Evolutionary conservation across 2,329 filamentous ascomycete species (phyloP).

Genomic region (Aspergillus transmontanensis): DNA sequence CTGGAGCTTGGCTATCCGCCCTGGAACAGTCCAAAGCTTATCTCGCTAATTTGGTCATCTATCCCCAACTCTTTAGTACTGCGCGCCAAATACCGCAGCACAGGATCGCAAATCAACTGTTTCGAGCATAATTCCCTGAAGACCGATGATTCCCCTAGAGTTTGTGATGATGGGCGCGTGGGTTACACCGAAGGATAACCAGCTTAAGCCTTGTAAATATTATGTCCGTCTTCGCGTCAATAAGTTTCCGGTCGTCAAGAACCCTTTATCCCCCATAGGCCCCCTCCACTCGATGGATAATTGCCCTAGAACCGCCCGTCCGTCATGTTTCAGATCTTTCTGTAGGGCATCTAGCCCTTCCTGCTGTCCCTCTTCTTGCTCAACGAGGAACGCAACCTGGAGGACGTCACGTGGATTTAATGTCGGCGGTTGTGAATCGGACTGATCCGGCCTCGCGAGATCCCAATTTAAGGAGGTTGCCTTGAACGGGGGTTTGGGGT

Average conservation of each 20-base stretch:
- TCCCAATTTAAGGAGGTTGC: constrained; percentile 60
- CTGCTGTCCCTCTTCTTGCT: constrained; percentile 54
- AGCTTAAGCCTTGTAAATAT: constrained; percentile 10
- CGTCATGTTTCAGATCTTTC: constrained; percentile 52
- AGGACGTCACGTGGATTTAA: constrained; percentile 65
- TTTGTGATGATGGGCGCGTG: not conserved
- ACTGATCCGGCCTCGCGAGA: constrained; percentile 36
- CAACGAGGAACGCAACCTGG: constrained; percentile 65
- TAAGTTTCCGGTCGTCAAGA: constrained; percentile 82
- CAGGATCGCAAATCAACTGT: not conserved
- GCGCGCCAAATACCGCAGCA: not conserved
- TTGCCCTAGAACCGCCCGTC: constrained; percentile 71
- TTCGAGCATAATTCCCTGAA: not conserved
- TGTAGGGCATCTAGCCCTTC: constrained; percentile 54
- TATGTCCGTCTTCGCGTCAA: constrained; percentile 46
- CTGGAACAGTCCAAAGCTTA: not conserved
- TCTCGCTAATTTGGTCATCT: not conserved
- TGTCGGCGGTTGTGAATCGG: constrained; percentile 44
- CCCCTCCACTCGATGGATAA: constrained; percentile 86
- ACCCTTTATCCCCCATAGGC: constrained; percentile 86
- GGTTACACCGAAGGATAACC: not conserved
- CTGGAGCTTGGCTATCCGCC: constrained; percentile 4
- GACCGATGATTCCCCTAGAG: not conserved
- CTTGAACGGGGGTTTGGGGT: constrained; percentile 56
- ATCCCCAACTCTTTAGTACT: not conserved